Conservation (phyloP, 2,329 filamentous ascomycete species). For the Byssochlamys sp. region DNA sequence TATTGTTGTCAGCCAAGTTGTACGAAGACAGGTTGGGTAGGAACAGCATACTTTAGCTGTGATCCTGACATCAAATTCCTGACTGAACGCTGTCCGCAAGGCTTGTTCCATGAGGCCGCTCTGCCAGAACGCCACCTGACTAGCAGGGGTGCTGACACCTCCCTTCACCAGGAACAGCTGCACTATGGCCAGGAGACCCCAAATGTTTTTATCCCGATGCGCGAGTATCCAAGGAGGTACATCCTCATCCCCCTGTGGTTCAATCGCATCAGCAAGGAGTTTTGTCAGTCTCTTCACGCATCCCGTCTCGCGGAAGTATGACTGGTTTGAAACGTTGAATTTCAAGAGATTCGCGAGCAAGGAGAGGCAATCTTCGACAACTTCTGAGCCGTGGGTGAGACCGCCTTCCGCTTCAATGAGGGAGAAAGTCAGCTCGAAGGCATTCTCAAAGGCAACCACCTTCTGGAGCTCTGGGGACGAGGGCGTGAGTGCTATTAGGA, state of each 20-base stretch:
- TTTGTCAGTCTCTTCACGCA: constrained; percentile 63
- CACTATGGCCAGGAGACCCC: constrained; percentile 77
- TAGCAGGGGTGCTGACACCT: constrained; percentile 68
- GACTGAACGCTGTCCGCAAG: constrained; percentile 71
- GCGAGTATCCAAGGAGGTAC: constrained; percentile 65
- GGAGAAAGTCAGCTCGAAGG: constrained; percentile 75
- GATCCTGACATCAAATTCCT: constrained; percentile 62
- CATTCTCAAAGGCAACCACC: constrained; percentile 87
- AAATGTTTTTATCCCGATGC: constrained; percentile 80
- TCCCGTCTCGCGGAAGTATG: constrained; percentile 82
- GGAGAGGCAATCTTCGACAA: constrained; percentile 87
- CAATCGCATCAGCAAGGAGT: constrained; percentile 54
- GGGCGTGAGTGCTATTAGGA: constrained; percentile 80
- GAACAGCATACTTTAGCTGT: constrained; percentile 58
- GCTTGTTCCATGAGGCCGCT: constrained; percentile 70
- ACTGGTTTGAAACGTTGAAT: constrained; percentile 83
- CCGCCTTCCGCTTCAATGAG: constrained; percentile 76
- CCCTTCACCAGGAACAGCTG: constrained; percentile 75
- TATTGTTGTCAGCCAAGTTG: constrained; percentile 5
- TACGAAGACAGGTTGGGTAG: constrained; percentile 2
- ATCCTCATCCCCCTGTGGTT: constrained; percentile 47
- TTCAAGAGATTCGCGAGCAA: constrained; percentile 80
- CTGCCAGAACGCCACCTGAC: constrained; percentile 78
- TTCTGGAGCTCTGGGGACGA: constrained; percentile 85
- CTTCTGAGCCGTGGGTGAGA: constrained; percentile 69